A percentile compares a stretch with the other conserved stretches of the same genome.
phyloP scores from a whole-genome alignment of 352 stramenopile species.

The Pythium rishiriense region DNA sequence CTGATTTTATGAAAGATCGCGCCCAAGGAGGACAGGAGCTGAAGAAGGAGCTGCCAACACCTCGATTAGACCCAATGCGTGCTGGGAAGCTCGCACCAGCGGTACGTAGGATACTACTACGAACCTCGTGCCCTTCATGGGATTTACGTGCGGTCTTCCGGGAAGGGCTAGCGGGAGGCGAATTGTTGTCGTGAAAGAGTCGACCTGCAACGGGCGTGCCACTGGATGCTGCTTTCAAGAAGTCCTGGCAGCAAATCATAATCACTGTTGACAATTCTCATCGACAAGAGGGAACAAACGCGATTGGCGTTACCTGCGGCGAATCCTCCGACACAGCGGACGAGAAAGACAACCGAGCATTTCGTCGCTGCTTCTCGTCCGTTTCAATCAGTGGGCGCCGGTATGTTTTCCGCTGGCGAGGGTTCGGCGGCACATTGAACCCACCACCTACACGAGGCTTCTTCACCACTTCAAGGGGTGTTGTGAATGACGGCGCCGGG shows the following conservation, averaged over 20 bases:
- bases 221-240: slow-evolving; percentile 19
- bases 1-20: slow-evolving; percentile 72
- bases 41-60: slow-evolving; percentile 39
- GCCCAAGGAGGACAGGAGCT: slow-evolving; percentile 68
- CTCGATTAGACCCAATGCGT: background rate
- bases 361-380: slow-evolving; percentile 49
- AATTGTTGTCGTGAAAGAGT: slow-evolving; percentile 27
- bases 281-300: background rate
- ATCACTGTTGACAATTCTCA: background rate
- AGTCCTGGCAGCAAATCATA: slow-evolving; percentile 17
- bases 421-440: slow-evolving; percentile 37
- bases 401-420: slow-evolving; percentile 39
- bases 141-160: slow-evolving; percentile 11
- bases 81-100: background rate
- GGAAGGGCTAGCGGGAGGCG: slow-evolving; percentile 14
- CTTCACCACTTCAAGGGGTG: slow-evolving; percentile 44
- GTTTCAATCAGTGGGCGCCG: slow-evolving; percentile 56
- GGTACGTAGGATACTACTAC: background rate
- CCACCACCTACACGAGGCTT: slow-evolving; percentile 47
- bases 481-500: slow-evolving; percentile 13
- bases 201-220: slow-evolving; percentile 15
- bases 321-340: slow-evolving; percentile 52
- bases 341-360: slow-evolving; percentile 64
- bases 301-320: slow-evolving; percentile 39
- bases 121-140: slow-evolving; percentile 23